phyloP scores from a whole-genome alignment of 208 protist genomes.

The Zelonia costaricensis region DNA sequence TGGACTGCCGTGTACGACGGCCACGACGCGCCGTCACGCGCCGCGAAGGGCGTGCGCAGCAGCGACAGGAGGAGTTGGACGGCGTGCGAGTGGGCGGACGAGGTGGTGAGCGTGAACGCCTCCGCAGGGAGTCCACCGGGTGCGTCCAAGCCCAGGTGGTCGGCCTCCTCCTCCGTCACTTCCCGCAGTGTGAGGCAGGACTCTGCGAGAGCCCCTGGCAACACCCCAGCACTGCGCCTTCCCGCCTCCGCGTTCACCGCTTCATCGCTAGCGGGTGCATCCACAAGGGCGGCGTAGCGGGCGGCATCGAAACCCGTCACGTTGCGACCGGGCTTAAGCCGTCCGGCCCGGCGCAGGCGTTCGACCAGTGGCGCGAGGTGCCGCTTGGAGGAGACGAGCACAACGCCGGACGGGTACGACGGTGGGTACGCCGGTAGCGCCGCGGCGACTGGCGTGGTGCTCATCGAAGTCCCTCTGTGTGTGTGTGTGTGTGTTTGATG shows the following conservation, averaged over 20 bases:
- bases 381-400: constrained; percentile 31
- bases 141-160: too few relatives aligned
- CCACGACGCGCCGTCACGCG: neutral
- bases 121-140: too few relatives aligned
- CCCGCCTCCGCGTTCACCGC: constrained; percentile 2
- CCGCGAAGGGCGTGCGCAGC: neutral
- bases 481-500: too few relatives aligned
- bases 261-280: neutral
- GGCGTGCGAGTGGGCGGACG: neutral
- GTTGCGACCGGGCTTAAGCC: constrained; percentile 43
- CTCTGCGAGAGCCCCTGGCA: too few relatives aligned
- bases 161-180: too few relatives aligned
- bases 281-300: constrained; percentile 10
- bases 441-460: too few relatives aligned
- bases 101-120: too few relatives aligned
- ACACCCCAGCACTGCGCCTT: too few relatives aligned
- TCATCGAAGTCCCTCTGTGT: too few relatives aligned
- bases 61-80: constrained; percentile 8
- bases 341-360: constrained; percentile 19
- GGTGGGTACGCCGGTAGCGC: too few relatives aligned
- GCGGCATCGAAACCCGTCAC: constrained; percentile 46
- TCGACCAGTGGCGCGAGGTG: constrained; percentile 35
- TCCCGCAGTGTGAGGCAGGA: too few relatives aligned
- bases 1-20: constrained; percentile 34
- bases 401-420: constrained; percentile 44